Evolutionary conservation across 441 rosid genomes (phyloP), one percentile per base, ranked within the genome.

Genomic region (Dalechampia spathulata): DNA sequence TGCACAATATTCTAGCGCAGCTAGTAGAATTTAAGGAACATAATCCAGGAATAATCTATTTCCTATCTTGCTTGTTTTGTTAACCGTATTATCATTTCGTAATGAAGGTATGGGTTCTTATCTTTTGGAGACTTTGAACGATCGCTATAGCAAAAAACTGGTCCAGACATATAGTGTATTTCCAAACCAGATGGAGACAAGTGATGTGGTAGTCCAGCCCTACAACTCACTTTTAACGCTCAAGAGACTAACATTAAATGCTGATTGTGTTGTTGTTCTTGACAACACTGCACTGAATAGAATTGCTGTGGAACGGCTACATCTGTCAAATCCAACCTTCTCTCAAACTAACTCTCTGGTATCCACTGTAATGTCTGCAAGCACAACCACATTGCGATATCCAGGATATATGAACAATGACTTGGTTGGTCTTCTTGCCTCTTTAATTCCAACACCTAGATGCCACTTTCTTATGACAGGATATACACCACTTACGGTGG

Each of bases 401-500:
- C 97, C 99, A 41, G 97, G 99, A 48, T 93, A 93, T 63, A 93
- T 93, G 97, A 93, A 93, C 69, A 93, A 90, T 62, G 97, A 93
- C 74, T 81, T 93, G 81, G 99, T 93, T 67, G 99, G 97, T 62
- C 93, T 93, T 64, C 95, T 93, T 40, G 99, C 99, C 28, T 93
- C 97, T 48, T 69, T 93, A 66, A 93, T 93, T 65, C 97, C 97
- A 56, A 87, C 99, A 22, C 99, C 99, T 40, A 85, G 99, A 79
- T 93, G 97, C 58, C 96, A 93, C 72, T 93, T 93, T 70, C 99
- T 93, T 60, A 93, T 93, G 99, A 93, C 99, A 6, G 99, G 99
- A 49, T 90, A 93, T 62, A 90, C 99, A 22, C 97, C 97, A 28
- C 78, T 93, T 42, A 90, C 97, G 6, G 99, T 93, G 64, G 99